Conservation (phyloP, 352 stramenopile species). For the Phytophthora pistaciae region DNA sequence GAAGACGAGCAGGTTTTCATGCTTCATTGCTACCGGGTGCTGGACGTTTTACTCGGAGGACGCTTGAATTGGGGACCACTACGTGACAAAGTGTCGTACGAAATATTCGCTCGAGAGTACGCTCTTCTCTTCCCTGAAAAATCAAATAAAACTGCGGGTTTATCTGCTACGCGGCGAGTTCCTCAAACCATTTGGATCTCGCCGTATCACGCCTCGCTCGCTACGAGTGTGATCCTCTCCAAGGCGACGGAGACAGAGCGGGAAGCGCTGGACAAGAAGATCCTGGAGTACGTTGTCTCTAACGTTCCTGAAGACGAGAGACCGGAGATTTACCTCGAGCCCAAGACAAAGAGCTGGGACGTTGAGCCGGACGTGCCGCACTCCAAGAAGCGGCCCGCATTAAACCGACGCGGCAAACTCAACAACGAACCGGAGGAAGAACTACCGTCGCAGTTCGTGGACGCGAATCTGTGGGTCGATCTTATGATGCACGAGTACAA, state of each 20-base stretch:
- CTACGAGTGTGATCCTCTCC: constrained; percentile 75
- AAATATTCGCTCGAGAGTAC: constrained; percentile 63
- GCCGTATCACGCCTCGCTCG: constrained; percentile 74
- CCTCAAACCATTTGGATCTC: constrained; percentile 88
- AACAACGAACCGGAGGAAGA: constrained; percentile 6
- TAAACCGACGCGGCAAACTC: constrained; percentile 14
- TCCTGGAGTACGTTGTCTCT: constrained; percentile 69
- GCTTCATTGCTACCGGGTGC: constrained; percentile 88
- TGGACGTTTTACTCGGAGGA: constrained; percentile 75
- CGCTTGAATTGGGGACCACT: constrained; percentile 74
- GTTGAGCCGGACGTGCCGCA: constrained; percentile 7
- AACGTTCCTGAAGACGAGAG: constrained; percentile 72
- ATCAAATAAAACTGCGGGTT: too few relatives aligned
- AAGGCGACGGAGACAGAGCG: constrained; percentile 76
- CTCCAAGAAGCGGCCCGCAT: constrained; percentile 18
- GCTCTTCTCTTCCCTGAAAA: constrained; percentile 31
- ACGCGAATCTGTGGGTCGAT: constrained; percentile 83
- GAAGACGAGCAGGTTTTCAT: constrained; percentile 94
- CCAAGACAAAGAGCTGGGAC: constrained; percentile 8
- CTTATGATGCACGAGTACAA: constrained; percentile 94
- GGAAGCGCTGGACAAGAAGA: constrained; percentile 65
- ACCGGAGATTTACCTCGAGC: constrained; percentile 52
- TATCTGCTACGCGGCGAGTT: constrained; percentile 22
- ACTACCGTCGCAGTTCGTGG: constrained; percentile 61
- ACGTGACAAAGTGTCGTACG: constrained; percentile 63